Base-by-base conservation (phyloP, 768 basidiomycete species). In the Polyporus arcularius region DNA sequence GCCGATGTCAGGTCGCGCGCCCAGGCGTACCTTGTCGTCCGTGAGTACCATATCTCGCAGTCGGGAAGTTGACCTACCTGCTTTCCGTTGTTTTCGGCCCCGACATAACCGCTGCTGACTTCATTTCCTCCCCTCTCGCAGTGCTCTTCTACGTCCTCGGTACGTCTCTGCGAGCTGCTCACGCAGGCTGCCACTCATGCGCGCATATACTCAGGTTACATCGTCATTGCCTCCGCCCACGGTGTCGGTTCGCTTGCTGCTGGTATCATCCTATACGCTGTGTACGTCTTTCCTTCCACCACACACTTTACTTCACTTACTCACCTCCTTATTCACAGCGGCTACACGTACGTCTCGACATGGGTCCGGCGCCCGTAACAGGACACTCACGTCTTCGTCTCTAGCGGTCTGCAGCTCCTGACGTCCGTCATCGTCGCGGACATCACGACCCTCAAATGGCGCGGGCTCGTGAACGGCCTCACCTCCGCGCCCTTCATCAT, bases 391-490 rank as follows among this genome's bases (percentile, higher is more conserved):
- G 5, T 41, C 32, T 18, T 48, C 14, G 26, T 35, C 41, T 41
- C 53, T 52, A 82, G 81, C 12, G 86, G 87, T 1, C 73, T 88
- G 40, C 86, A 88, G 69, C 73, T 88, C 11, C 78, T 88, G 8
- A 86, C 82, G 15, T 83, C 85, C 59, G 83, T 87, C 62, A 68
- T 71, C 60, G 60, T 70, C 39, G 71, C 72, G 4, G 72, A 73
- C 47, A 65, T 71, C 50, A 69, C 72, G 12, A 64, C 68, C 11
- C 66, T 73, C 31, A 67, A 70, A 47, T 73, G 69, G 70, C 65
- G 72, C 38, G 72, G 69, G 4, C 61, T 85, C 26, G 78, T 85
- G 30, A 77, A 76, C 7, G 73, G 74, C 7, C 71, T 85, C 31
- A 78, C 78, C 12, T 78, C 80, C 7, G 62, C 78, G 43, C 84